These are phyloP conservation scores for Trichoderma sp. DNA, from an alignment of 2,329 filamentous ascomycete genomes.

Conservation along the genomic window DNA sequence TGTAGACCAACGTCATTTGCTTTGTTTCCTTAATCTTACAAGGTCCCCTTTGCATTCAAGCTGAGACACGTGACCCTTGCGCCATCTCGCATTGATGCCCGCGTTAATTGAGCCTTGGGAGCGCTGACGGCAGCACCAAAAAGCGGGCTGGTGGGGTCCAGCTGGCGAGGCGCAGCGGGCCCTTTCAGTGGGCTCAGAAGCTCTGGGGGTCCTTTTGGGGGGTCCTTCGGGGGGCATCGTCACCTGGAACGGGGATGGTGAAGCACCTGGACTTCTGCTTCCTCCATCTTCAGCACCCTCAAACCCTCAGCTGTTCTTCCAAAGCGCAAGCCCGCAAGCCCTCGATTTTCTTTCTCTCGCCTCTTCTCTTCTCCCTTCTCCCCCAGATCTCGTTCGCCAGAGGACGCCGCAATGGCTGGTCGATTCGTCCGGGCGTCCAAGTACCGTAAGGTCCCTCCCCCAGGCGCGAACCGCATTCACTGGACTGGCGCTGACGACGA, in stretches of 20 bases:
- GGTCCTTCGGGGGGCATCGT: conserved; percentile 10
- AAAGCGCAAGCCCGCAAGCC: background rate
- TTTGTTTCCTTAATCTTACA: background rate
- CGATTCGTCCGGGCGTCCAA: conserved; percentile 70
- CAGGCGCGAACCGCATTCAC: conserved; percentile 20
- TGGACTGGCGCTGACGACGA: conserved; percentile 11
- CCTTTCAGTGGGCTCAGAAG: conserved; percentile 12
- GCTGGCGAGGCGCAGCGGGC: conserved; percentile 22
- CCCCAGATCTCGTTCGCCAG: conserved; percentile 24
- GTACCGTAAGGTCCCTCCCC: conserved; percentile 58
- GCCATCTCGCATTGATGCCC: conserved; percentile 1
- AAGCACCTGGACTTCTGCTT: background rate
- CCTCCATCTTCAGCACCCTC: background rate
- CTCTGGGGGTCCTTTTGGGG: background rate
- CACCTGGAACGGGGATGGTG: conserved; percentile 9
- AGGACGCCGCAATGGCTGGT: conserved; percentile 53
- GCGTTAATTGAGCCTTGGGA: background rate
- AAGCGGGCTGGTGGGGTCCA: background rate
- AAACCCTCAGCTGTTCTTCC: conserved; percentile 8
- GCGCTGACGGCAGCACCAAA: conserved; percentile 14
- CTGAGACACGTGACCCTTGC: conserved; percentile 5
- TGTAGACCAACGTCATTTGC: background rate
- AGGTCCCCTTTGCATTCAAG: background rate
- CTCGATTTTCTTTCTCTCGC: background rate
- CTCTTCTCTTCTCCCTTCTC: background rate